phyloP scores from a whole-genome alignment of 169 alveolate genomes.

The Toxoplasma gondii region DNA sequence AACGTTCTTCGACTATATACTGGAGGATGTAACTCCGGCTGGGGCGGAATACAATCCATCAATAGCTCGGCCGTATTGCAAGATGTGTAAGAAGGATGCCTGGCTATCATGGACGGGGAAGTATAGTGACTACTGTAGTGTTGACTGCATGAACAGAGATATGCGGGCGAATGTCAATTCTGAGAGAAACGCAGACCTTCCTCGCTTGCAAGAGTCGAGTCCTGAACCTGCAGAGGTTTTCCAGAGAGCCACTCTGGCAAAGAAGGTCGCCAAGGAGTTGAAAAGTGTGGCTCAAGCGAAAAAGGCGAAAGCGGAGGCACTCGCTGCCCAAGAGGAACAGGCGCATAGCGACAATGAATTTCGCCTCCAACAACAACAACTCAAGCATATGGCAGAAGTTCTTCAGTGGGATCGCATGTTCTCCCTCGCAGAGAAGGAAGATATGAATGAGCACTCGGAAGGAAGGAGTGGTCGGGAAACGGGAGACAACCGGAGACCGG shows the following conservation, averaged over 20 bases:
- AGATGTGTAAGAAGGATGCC: conserved; percentile 63
- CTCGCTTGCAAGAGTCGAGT: not conserved
- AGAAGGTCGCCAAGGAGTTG: conserved; percentile 53
- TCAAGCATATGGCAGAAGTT: not conserved
- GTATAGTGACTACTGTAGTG: conserved; percentile 62
- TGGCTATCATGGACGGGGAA: conserved; percentile 66
- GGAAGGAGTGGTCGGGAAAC: not conserved
- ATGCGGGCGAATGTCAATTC: not conserved
- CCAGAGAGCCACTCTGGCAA: conserved; percentile 61
- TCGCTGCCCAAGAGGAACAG: not conserved
- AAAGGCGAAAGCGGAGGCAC: not conserved
- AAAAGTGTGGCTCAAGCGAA: conserved; percentile 17
- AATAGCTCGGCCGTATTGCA: conserved; percentile 61
- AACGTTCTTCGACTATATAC: not conserved
- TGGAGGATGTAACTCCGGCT: conserved; percentile 17
- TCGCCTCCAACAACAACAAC: not conserved
- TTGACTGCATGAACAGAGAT: conserved; percentile 20
- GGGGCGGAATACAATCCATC: conserved; percentile 44
- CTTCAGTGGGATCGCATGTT: not conserved
- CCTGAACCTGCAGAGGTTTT: conserved; percentile 40
- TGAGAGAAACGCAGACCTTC: conserved; percentile 21
- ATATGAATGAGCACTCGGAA: not conserved
- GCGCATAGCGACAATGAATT: not conserved
- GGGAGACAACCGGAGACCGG: not conserved
- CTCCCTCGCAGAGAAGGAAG: not conserved